Evolutionary conservation across 768 basidiomycete species (phyloP), one percentile per base, ranked within the genome.

Genomic region (Mycena amicta): DNA sequence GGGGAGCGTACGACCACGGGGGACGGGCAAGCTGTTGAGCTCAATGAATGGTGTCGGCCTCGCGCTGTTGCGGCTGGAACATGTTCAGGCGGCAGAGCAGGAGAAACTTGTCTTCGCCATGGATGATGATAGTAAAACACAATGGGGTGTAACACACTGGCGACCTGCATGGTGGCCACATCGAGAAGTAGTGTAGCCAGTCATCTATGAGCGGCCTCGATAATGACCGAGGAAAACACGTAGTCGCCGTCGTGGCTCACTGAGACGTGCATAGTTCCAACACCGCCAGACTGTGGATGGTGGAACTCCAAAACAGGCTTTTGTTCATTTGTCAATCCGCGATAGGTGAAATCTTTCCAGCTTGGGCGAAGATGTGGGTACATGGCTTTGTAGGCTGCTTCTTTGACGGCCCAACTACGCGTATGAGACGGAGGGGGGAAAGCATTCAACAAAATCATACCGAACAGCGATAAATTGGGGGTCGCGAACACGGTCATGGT

Each of bases 171-270:
- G 83, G 83, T 88, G 84, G 85, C 83, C 82, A 15, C 65, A 59
- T 15, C 37, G 22, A 30, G 50, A 52, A 13, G 28, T 4, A 6
- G 52, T 46, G 13, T 66, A 68, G 45, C 65, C n/a, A 53, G 50
- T 41, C 47, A 29, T 62, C 13, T 52, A 52, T 37, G 58, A 26
- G 22, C n/a, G 29, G 16, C 3, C 73, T 92, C 88, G 29, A 83
- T 80, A 25, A 89, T 58, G 26, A 94, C 90, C 18, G 83, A 82
- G 15, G 89, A 80, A 55, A 87, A 77, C 15, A 91, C 78, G 68
- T 92, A 89, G 40, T 90, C 88, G 12, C 88, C 89, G 64, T 94
- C 93, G 62, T 94, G 93, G 65, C 89, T 92, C 41, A 90, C 83
- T 43, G 89, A 92, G 25, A 85, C 80, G 65, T 92, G 87, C 18